Evolutionary conservation across 177 flowering plant species (phyloP).

Genomic region (Telopea speciosissima): DNA sequence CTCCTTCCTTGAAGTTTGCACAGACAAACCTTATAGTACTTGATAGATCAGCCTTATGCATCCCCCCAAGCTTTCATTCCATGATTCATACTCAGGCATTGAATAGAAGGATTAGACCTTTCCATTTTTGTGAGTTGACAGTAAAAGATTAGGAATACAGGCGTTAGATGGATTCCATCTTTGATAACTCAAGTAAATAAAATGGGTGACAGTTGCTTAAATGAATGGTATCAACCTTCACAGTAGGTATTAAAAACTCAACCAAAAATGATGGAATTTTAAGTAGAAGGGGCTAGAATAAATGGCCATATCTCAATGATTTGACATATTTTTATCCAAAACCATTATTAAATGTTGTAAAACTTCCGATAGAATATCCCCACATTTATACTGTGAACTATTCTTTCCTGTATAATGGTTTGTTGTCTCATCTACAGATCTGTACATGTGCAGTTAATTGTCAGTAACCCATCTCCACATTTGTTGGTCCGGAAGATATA

Average conservation of each 20-base stretch:
- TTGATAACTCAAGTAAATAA: neutral
- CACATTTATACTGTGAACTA: too few relatives aligned
- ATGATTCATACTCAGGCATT: slow-evolving; percentile 86
- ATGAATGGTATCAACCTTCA: slow-evolving; percentile 51
- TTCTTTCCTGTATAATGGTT: too few relatives aligned
- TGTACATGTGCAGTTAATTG: too few relatives aligned
- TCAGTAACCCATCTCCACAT: too few relatives aligned
- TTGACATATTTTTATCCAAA: too few relatives aligned
- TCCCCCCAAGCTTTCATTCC: slow-evolving; percentile 63
- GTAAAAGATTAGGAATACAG: neutral
- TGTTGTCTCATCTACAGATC: too few relatives aligned
- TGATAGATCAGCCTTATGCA: slow-evolving; percentile 77
- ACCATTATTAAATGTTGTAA: too few relatives aligned
- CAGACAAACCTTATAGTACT: slow-evolving; percentile 87
- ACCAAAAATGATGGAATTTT: slow-evolving; percentile 78
- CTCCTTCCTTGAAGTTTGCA: neutral
- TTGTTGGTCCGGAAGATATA: too few relatives aligned
- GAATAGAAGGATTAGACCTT: slow-evolving; percentile 56
- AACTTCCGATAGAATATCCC: too few relatives aligned
- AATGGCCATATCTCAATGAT: too few relatives aligned
- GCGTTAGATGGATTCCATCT: too few relatives aligned
- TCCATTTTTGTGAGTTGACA: slow-evolving; percentile 67
- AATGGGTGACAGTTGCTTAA: neutral
- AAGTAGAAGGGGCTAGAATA: slow-evolving; percentile 95
- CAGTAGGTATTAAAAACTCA: slow-evolving; percentile 90